Conservation (phyloP, 2,329 filamentous ascomycete genomes). For the Talaromyces atroroseus region DNA sequence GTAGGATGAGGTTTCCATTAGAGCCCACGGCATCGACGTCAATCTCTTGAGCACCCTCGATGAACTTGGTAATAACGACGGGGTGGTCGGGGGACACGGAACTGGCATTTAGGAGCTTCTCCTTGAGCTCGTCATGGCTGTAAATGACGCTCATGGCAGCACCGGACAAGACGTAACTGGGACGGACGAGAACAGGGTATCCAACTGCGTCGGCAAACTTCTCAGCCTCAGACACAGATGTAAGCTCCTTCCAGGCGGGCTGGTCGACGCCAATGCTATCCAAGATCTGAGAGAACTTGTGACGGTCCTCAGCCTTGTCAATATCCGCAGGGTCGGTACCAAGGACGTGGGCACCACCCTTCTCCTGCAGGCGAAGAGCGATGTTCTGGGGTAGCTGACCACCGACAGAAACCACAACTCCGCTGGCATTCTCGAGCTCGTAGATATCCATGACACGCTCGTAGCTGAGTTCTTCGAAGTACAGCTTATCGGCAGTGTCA, state of each 20-base stretch:
- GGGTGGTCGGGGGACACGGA: slow-evolving; percentile 93
- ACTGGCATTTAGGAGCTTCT: slow-evolving; percentile 86
- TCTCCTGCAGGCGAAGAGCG: slow-evolving; percentile 86
- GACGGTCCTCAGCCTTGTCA: slow-evolving; percentile 94
- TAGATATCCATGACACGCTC: slow-evolving; percentile 99
- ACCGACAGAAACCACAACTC: slow-evolving; percentile 91
- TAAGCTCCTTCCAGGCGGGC: slow-evolving; percentile 96
- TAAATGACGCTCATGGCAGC: slow-evolving; percentile 98
- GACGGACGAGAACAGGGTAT: slow-evolving; percentile 92
- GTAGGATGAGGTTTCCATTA: slow-evolving; percentile 77
- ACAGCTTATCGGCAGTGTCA: slow-evolving; percentile 83
- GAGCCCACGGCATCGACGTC: slow-evolving; percentile 92
- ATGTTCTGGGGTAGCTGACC: slow-evolving; percentile 98
- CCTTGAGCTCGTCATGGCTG: slow-evolving; percentile 80
- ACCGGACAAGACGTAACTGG: slow-evolving; percentile 91
- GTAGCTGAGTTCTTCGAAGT: slow-evolving; percentile 95
- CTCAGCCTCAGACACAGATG: slow-evolving; percentile 81
- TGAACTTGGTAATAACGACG: slow-evolving; percentile 97
- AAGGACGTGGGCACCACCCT: slow-evolving; percentile 80
- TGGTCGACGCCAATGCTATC: slow-evolving; percentile 97
- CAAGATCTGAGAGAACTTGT: slow-evolving; percentile 96
- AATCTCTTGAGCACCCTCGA: slow-evolving; percentile 92
- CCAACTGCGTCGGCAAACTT: slow-evolving; percentile 76
- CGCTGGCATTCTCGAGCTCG: slow-evolving; percentile 77
- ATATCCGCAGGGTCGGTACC: slow-evolving; percentile 92